Percentiles rank a stretch among this genome's conserved stretches.
These are phyloP conservation scores for Xerophyta viscosa DNA, from an alignment of 106 monocot species.

Conservation along the genomic window DNA sequence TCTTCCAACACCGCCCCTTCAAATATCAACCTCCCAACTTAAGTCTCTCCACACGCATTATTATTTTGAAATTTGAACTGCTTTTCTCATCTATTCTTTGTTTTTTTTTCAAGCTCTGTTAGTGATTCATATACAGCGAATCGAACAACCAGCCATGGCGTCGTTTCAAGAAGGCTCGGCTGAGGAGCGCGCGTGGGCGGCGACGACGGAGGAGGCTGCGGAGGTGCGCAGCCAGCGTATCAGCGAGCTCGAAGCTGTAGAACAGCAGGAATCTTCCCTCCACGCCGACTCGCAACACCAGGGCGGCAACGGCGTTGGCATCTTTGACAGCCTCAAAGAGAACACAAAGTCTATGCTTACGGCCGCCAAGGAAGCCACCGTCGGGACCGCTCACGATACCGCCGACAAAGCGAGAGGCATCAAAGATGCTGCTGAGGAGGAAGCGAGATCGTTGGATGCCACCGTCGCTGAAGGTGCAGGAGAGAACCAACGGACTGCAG, in stretches of 20 bases:
- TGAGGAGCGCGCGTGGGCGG: conserved; percentile 2
- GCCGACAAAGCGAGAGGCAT: too few relatives aligned
- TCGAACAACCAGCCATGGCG: background rate
- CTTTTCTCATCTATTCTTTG: too few relatives aligned
- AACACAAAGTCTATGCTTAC: background rate
- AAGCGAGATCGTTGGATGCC: background rate
- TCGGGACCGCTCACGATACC: background rate
- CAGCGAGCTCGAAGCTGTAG: background rate
- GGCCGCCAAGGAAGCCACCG: background rate
- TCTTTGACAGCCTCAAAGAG: background rate
- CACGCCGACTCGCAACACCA: background rate
- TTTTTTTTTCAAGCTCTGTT: too few relatives aligned
- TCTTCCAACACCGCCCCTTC: too few relatives aligned
- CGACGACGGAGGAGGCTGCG: background rate
- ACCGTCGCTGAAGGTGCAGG: background rate
- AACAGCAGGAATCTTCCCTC: background rate
- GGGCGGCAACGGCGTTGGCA: background rate
- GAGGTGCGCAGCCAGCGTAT: background rate
- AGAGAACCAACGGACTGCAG: too few relatives aligned
- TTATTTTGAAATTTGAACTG: too few relatives aligned
- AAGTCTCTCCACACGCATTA: too few relatives aligned
- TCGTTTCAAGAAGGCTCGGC: background rate
- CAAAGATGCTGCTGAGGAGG: background rate
- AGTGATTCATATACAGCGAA: too few relatives aligned
- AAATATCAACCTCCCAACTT: too few relatives aligned